These are phyloP conservation scores for Candida argentea DNA, from an alignment of 805 yeast genomes.

Conservation along the genomic window DNA sequence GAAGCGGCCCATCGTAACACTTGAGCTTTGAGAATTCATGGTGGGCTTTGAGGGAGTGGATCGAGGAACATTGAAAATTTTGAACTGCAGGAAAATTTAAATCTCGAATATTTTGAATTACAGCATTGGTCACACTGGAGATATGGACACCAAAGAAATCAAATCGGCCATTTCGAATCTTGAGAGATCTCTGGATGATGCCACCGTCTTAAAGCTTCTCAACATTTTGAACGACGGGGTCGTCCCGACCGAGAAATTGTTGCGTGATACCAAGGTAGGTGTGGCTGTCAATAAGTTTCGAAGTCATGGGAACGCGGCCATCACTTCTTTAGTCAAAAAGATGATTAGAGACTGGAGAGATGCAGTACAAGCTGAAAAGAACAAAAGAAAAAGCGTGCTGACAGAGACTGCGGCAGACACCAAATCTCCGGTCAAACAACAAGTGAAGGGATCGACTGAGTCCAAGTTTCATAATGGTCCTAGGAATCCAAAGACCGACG, in stretches of 20 bases:
- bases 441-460: slow-evolving; percentile 13
- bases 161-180: slow-evolving; percentile 57
- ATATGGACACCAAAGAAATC: slow-evolving; percentile 68
- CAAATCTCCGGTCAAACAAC: slow-evolving; percentile 1
- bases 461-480: slow-evolving; percentile 39
- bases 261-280: slow-evolving; percentile 94
- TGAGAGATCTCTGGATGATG: slow-evolving; percentile 60
- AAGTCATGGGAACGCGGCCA: slow-evolving; percentile 53
- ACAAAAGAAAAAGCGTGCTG: slow-evolving; percentile 18
- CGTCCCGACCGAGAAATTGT: slow-evolving; percentile 72
- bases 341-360: slow-evolving; percentile 89
- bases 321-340: slow-evolving; percentile 63
- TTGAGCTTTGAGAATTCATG: slow-evolving; percentile 5
- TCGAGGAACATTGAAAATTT: too few species aligned
- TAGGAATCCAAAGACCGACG: slow-evolving; percentile 77
- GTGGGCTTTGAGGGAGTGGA: background rate
- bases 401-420: slow-evolving; percentile 2
- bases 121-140: slow-evolving; percentile 1
- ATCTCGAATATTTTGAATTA: background rate
- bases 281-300: slow-evolving; percentile 89
- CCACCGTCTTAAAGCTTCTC: slow-evolving; percentile 57
- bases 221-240: slow-evolving; percentile 59
- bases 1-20: slow-evolving; percentile 71
- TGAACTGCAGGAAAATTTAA: background rate
- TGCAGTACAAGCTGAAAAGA: slow-evolving; percentile 61